Evolutionary conservation across 768 basidiomycete species (phyloP).

Genomic region (Boletus rex-veris): DNA sequence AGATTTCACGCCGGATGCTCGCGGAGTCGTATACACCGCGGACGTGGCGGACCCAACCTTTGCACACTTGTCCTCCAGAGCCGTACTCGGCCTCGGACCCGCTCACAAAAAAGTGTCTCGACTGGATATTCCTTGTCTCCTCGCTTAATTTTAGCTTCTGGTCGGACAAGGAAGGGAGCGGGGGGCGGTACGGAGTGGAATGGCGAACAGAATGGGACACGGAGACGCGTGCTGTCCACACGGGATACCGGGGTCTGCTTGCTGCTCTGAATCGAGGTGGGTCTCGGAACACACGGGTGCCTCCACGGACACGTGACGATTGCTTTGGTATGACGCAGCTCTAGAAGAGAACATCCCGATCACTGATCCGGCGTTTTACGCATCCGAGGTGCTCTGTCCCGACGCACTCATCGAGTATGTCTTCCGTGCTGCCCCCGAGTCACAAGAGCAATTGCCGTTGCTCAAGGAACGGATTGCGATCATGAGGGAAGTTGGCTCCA

Average conservation of each 20-base stretch:
- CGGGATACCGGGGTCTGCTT: constrained; percentile 86
- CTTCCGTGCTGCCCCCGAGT: constrained; percentile 59
- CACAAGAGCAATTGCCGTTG: constrained; percentile 65
- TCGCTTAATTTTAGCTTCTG: constrained; percentile 88
- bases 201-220: constrained; percentile 70
- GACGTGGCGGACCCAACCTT: constrained; percentile 65
- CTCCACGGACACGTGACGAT: background rate
- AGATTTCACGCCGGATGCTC: constrained; percentile 62
- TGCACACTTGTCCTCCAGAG: constrained; percentile 72
- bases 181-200: constrained; percentile 70
- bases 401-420: constrained; percentile 64
- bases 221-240: constrained; percentile 52
- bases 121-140: constrained; percentile 90
- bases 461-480: constrained; percentile 67
- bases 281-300: background rate
- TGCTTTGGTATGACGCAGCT: constrained; percentile 40
- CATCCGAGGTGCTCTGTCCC: constrained; percentile 65
- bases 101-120: constrained; percentile 53
- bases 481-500: constrained; percentile 73
- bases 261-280: constrained; percentile 80
- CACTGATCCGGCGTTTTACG: constrained; percentile 76
- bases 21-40: constrained; percentile 71
- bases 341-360: constrained; percentile 75
- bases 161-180: constrained; percentile 61
- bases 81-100: constrained; percentile 53